Evolutionary conservation across 1,139 yeast species (phyloP).

Genomic region (Wickerhamomyces sp.): DNA sequence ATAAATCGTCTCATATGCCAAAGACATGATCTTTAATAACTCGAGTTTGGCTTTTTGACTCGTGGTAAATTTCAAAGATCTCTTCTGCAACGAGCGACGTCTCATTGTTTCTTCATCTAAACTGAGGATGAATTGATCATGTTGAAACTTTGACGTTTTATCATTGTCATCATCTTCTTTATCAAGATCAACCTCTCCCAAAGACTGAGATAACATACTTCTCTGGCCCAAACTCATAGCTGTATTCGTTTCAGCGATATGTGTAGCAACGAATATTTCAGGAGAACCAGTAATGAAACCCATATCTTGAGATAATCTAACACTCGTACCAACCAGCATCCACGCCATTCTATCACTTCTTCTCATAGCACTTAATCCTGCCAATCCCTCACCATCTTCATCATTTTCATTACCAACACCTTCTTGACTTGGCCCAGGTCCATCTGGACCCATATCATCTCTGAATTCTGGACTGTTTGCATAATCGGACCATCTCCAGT

Average conservation of each 20-base stretch:
- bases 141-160: slow-evolving; percentile 17
- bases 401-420: slow-evolving; percentile 14
- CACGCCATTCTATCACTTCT: slow-evolving; percentile 89
- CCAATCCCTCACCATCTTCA: slow-evolving; percentile 44
- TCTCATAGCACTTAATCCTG: slow-evolving; percentile 82
- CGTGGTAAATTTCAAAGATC: slow-evolving; percentile 43
- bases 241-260: slow-evolving; percentile 72
- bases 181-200: slow-evolving; percentile 57
- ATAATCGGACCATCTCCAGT: slow-evolving; percentile 83
- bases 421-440: neutral
- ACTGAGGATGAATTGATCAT: slow-evolving; percentile 27
- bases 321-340: slow-evolving; percentile 88
- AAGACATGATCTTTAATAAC: slow-evolving; percentile 68
- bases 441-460: slow-evolving; percentile 13
- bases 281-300: slow-evolving; percentile 72
- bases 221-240: slow-evolving; percentile 68
- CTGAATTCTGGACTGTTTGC: slow-evolving; percentile 56
- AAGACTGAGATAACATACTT: slow-evolving; percentile 62
- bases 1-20: slow-evolving; percentile 82
- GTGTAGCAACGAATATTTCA: slow-evolving; percentile 76
- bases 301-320: slow-evolving; percentile 82
- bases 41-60: slow-evolving; percentile 77
- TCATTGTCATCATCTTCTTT: slow-evolving; percentile 35
- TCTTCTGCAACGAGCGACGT: slow-evolving; percentile 19
- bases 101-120: slow-evolving; percentile 27